Evolutionary conservation across 257 asterid species (phyloP), one percentile per base, ranked within the genome.

Genomic region (Vinca minor): DNA sequence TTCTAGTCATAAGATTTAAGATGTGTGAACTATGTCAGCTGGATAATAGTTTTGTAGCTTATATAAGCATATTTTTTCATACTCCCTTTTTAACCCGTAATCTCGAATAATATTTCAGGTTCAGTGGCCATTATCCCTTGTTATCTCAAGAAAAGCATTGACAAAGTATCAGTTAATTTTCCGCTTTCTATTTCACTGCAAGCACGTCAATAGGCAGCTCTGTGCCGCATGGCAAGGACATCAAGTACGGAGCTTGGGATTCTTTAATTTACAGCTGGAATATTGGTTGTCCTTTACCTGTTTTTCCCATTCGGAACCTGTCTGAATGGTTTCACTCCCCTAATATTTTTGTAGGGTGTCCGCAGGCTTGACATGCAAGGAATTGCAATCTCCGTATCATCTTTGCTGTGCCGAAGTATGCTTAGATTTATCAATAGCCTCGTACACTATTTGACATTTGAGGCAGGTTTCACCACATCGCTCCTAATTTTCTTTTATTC

Each of bases 141-240:
- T 92, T 61, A 89, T 92, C 77, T 85, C 98, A 66, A 82, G 91
- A 67, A 92, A 92, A 77, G 82, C 97, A 58, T 76, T 85, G 75
- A 89, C 96, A 66, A 92, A 87, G 70, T 92, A 92, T 74, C 97
- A 92, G 79, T 76, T 92, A 67, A 85, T 92, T 72, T 92, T 89
- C 61, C 89, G 92, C 71, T 84, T 83, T 73, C 82, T 92, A 77
- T 92, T 92, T 77, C 96, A 80, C 81, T 89, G 96, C 79, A 92
- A 92, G 84, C 94, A 89, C 74, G 98, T 92, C 67, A 85, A 89
- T 70, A 77, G 97, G 69, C 98, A 92, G 79, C 98, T 92, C 71
- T 89, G 96, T 79, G 94, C 91, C 20, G 95, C 98, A 72, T 92
- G 98, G 98, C 98, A 92, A 73, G 68, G 84, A 46, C 97, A 92